These are phyloP conservation scores for Globisporangium takayamanum DNA, from an alignment of 352 stramenopile genomes.

Conservation along the genomic window DNA sequence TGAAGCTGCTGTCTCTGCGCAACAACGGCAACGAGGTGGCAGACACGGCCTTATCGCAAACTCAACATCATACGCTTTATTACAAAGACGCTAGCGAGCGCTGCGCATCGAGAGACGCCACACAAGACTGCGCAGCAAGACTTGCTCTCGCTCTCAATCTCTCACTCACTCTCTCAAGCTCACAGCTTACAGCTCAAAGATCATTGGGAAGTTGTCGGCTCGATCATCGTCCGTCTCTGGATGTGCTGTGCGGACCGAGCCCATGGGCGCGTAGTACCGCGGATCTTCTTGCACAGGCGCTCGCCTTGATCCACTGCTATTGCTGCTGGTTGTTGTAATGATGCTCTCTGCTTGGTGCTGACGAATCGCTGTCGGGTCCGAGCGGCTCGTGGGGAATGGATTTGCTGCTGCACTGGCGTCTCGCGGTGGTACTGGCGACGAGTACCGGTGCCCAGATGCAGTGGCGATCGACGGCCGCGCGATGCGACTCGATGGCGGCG, in stretches of 20 bases:
- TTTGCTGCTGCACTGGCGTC: not conserved
- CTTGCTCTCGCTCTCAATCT: not conserved
- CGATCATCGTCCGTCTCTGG: constrained; percentile 1
- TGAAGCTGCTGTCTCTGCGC: too few relatives aligned
- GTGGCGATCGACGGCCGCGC: constrained; percentile 1
- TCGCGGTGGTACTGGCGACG: constrained; percentile 9
- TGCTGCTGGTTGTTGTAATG: not conserved
- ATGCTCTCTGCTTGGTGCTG: constrained; percentile 10
- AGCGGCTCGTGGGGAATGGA: constrained; percentile 9
- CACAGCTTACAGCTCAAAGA: constrained; percentile 14
- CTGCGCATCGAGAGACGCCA: not conserved
- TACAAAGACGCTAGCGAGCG: too few relatives aligned
- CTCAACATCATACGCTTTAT: too few relatives aligned
- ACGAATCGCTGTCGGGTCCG: constrained; percentile 9
- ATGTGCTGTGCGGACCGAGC: not conserved
- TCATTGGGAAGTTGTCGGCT: constrained; percentile 5
- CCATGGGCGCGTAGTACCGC: constrained; percentile 8
- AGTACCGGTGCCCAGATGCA: constrained; percentile 9
- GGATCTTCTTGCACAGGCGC: not conserved
- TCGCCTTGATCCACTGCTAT: too few relatives aligned
- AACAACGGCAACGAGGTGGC: too few relatives aligned
- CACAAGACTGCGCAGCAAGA: not conserved
- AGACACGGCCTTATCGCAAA: too few relatives aligned
- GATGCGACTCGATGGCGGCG: constrained; percentile 10
- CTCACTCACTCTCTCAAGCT: not conserved